Evolutionary conservation across 768 basidiomycete genomes (phyloP).

Genomic region (Amanita muscaria): DNA sequence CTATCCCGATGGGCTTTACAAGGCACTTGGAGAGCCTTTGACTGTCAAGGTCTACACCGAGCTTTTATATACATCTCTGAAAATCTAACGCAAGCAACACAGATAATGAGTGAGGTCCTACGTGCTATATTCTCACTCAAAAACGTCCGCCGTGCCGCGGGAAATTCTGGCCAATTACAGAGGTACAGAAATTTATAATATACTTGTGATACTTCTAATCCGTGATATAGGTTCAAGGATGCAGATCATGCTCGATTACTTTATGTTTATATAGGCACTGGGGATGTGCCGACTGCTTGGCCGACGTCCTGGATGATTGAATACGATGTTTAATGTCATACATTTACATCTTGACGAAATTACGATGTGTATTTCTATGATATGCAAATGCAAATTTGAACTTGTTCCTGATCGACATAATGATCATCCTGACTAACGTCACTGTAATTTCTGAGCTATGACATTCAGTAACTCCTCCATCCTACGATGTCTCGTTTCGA

Average conservation of each 20-base stretch:
- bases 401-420: too few species aligned
- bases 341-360: too few species aligned
- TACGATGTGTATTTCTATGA: too few species aligned
- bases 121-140: conserved; percentile 51
- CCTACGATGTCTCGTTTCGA: conserved; percentile 36
- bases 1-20: conserved; percentile 38
- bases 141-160: conserved; percentile 58
- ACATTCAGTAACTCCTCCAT: conserved; percentile 36
- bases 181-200: conserved; percentile 25
- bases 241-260: conserved; percentile 36
- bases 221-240: conserved; percentile 38
- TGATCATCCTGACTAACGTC: too few species aligned
- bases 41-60: conserved; percentile 38
- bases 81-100: background rate
- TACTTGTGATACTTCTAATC: background rate
- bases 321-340: background rate
- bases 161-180: conserved; percentile 54
- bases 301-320: conserved; percentile 47
- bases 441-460: conserved; percentile 23
- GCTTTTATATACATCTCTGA: background rate
- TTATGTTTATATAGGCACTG: conserved; percentile 46
- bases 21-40: conserved; percentile 41
- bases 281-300: conserved; percentile 51
- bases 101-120: conserved; percentile 56
- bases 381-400: too few species aligned